These are phyloP conservation scores for Oryza officinalis DNA, from an alignment of 176 grass and related monocot genomes.

Conservation along the genomic window DNA sequence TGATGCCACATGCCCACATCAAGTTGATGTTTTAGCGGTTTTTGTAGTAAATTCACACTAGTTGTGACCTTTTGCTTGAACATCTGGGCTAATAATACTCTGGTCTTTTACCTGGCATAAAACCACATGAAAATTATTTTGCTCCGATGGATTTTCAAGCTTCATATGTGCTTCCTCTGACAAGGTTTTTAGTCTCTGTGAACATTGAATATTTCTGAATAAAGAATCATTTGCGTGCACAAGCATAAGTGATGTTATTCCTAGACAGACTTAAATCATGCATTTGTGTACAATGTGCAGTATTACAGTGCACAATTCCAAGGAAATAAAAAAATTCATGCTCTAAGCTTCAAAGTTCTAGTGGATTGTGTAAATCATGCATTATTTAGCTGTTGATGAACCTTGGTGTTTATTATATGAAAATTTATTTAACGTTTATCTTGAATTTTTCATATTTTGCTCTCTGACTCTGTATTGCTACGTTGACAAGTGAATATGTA, in stretches of 20 bases:
- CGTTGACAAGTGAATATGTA: slow-evolving; percentile 5
- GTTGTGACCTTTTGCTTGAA: background rate
- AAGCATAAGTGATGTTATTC: background rate
- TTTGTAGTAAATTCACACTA: background rate
- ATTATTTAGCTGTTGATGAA: slow-evolving; percentile 1
- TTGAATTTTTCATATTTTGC: background rate
- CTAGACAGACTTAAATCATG: background rate
- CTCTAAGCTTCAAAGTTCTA: slow-evolving; percentile 22
- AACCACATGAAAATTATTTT: background rate
- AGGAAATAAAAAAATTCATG: slow-evolving; percentile 29
- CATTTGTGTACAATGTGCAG: background rate
- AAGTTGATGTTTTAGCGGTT: slow-evolving; percentile 4
- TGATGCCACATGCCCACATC: background rate
- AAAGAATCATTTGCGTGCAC: background rate
- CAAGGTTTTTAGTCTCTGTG: background rate
- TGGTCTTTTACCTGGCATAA: background rate
- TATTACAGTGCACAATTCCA: background rate
- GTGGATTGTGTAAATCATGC: slow-evolving; percentile 27
- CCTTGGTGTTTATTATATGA: slow-evolving; percentile 12
- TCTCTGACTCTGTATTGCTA: background rate
- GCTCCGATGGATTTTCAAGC: background rate
- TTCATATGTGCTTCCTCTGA: background rate
- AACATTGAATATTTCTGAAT: slow-evolving; percentile 26
- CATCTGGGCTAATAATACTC: background rate
- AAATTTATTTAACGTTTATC: background rate